These are phyloP conservation scores for Trichophyton schoenleinii DNA, from an alignment of 2,329 filamentous ascomycete species.

Conservation along the genomic window DNA sequence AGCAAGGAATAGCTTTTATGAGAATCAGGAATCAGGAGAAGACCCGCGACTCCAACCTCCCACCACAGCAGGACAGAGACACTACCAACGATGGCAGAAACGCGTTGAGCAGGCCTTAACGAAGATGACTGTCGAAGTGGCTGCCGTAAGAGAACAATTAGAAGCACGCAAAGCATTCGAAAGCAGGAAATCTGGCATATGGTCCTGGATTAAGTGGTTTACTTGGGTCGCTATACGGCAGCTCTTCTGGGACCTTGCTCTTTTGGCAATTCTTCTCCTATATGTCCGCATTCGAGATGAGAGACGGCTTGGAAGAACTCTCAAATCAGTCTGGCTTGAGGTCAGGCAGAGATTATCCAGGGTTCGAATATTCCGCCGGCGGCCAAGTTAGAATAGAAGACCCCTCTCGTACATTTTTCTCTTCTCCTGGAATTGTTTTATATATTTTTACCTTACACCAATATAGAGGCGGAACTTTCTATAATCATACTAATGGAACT, in stretches of 20 bases:
- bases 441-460: background rate
- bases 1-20: conserved; percentile 13
- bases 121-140: conserved; percentile 82
- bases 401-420: background rate
- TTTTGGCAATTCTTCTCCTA: conserved; percentile 31
- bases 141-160: conserved; percentile 82
- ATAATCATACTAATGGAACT: background rate
- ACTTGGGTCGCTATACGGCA: conserved; percentile 62
- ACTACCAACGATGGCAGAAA: conserved; percentile 56
- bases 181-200: conserved; percentile 50
- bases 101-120: conserved; percentile 77
- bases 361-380: conserved; percentile 17
- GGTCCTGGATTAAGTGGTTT: conserved; percentile 59
- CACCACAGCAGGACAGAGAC: conserved; percentile 14
- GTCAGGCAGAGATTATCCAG: conserved; percentile 23
- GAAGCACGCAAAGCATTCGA: conserved; percentile 61
- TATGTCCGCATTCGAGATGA: conserved; percentile 34
- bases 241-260: conserved; percentile 54
- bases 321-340: conserved; percentile 21
- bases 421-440: background rate
- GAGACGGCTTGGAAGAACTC: conserved; percentile 28
- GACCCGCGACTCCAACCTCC: conserved; percentile 20
- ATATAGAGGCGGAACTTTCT: background rate
- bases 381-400: background rate
- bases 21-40: conserved; percentile 34